Conservation (phyloP, 2,329 filamentous ascomycete genomes). For the Fusarium denticulatum region DNA sequence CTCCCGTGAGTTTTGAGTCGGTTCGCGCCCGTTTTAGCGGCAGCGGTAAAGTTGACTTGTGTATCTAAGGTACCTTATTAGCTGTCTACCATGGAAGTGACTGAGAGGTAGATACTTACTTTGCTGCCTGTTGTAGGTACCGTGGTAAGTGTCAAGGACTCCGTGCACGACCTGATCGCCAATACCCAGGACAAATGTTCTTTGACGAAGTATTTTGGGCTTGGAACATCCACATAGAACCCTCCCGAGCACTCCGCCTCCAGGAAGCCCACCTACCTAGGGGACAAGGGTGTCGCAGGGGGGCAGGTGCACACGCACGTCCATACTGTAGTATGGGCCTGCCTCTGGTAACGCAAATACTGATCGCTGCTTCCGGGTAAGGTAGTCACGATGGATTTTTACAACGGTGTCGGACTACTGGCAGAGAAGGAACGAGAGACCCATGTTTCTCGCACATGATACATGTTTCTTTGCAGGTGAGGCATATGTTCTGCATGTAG, state of each 20-base stretch:
- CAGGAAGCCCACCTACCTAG: neutral
- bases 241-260: conserved; percentile 2
- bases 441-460: conserved; percentile 4
- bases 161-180: conserved; percentile 32
- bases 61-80: neutral
- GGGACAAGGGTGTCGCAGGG: neutral
- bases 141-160: conserved; percentile 7
- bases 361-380: conserved; percentile 7
- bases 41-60: conserved; percentile 15
- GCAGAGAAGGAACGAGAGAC: neutral
- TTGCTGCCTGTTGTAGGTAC: neutral
- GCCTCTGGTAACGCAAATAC: neutral
- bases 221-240: neutral
- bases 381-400: conserved; percentile 1
- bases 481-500: conserved; percentile 1
- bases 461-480: conserved; percentile 1
- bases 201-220: conserved; percentile 20
- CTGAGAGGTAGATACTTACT: neutral
- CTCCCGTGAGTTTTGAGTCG: conserved; percentile 9
- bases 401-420: neutral
- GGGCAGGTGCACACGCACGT: neutral
- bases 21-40: conserved; percentile 25
- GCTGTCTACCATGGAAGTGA: neutral
- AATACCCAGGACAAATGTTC: neutral
- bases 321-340: neutral